Percentiles rank a stretch among this genome's conserved stretches.
Conservation (phyloP, 2,329 filamentous ascomycete species). For the Sordariomycetes sp. region DNA sequence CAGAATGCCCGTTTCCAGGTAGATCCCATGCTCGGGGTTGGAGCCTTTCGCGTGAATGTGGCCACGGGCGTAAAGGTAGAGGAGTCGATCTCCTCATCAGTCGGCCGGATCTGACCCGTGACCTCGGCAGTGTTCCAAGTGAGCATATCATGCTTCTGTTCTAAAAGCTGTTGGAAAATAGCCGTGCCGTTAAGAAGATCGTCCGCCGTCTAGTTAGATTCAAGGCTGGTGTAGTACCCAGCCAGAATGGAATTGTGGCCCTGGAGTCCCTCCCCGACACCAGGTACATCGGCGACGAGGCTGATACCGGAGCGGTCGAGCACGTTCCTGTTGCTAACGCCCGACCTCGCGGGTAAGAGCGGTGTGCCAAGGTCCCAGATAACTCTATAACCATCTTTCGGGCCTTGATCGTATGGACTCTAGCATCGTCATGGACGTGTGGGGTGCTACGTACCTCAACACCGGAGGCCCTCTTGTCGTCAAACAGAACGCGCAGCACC, state of each 20-base stretch:
- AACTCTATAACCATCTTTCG: conserved; percentile 31
- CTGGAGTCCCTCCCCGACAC: conserved; percentile 34
- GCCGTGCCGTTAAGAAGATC: conserved; percentile 11
- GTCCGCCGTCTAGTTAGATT: conserved; percentile 28
- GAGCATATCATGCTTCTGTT: conserved; percentile 19
- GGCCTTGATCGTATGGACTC: conserved; percentile 20
- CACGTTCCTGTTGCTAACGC: conserved; percentile 38
- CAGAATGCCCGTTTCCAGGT: conserved; percentile 40
- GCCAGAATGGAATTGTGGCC: conserved; percentile 30
- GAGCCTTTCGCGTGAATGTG: conserved; percentile 36
- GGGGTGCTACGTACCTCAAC: conserved; percentile 17
- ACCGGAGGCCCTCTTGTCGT: conserved; percentile 21
- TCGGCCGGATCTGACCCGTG: conserved; percentile 37
- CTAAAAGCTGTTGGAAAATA: conserved; percentile 10
- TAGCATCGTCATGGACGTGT: not conserved
- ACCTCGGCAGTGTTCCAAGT: conserved; percentile 43
- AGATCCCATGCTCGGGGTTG: conserved; percentile 20
- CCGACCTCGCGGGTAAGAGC: conserved; percentile 39
- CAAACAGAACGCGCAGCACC: conserved; percentile 20
- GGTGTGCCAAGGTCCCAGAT: conserved; percentile 32
- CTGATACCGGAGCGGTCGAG: conserved; percentile 27
- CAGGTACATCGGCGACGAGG: conserved; percentile 29
- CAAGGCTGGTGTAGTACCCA: conserved; percentile 32
- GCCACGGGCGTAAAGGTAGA: conserved; percentile 47
- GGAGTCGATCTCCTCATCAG: conserved; percentile 36